Evolutionary conservation across 352 stramenopile genomes (phyloP), one percentile per base, ranked within the genome.

Genomic region (Phytophthora litchii): DNA sequence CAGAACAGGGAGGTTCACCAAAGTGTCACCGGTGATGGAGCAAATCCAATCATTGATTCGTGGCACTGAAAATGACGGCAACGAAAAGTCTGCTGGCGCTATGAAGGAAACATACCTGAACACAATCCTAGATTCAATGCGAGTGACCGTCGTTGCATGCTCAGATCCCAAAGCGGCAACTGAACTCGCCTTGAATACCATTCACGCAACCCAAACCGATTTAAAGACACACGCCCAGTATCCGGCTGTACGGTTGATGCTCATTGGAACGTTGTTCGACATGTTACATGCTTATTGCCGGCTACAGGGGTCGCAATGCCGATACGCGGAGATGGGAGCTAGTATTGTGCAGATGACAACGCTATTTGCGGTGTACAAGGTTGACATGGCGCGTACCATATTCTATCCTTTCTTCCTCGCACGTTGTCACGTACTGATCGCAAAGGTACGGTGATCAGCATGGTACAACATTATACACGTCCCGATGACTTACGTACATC

Each of bases 261-360:
- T 91, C 35, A 64, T 86, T 21, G 76, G 65, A 9, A 74, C 71
- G 7, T 59, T 92, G 21, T 86, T 92, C 40, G 83, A 92, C 53
- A 83, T 88, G 79, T 67, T 91, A 1, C 64, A 85, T 44, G 42
- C 77, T 29, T 86, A 88, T 45, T 92, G 83, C 25, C 52, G 72
- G n/a, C 53, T 91, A 11, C 70, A 86, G 21, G 50, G 51, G 1
- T 57, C 87, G 34, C 80, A 92, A 42, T 86, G 76, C 38, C 67
- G 81, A 35, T 90, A 88, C 57, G 74, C 68, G 35, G 83, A 89
- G 37, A 80, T 92, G 70, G 83, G 78, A 4, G 58, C 64, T 16
- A 84, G 70, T 20, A 72, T 92, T 19, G 59, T 61, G 7, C 76
- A 92, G 45, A 78, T 88, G 57, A 55, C 78, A 16, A 72, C 78